Base-by-base conservation (phyloP, 352 stramenopile genomes). In the Pythium volutum region DNA sequence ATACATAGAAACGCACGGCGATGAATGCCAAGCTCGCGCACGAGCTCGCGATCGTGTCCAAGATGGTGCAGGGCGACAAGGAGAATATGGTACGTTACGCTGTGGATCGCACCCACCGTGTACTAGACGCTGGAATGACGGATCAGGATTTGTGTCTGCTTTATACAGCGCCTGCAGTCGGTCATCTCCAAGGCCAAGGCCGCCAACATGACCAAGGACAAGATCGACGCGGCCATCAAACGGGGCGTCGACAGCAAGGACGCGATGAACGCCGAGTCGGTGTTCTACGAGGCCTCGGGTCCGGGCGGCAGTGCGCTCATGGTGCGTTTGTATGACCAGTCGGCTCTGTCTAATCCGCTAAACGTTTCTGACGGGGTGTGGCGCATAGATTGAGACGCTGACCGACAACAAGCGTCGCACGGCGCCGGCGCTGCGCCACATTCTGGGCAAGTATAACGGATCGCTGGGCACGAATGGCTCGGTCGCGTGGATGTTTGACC, bases 401-500 rank as follows among this genome's bases (percentile, higher is more conserved):
- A 93, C 84, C 16, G 81, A 93, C 70, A 93, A 93, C 66, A 89
- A 89, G 51, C 80, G 79, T 29, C 77, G 84, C 39, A 91, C 84
- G n/a, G 84, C 84, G 33, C 84, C 84, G 20, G 81, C 82, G n/a
- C 64, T 93, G 46, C 84, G 81, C 33, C 78, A 91, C 61, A 84
- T 91, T 41, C 49, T 91, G 52, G 75, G 78, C 74, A 91, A 93
- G 56, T 69, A 84, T 65, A 73, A 71, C 39, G 81, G 84, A 43
- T 69, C 73, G 45, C 60, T 93, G 23, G 84, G 81, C 27, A 89
- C 79, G n/a, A 93, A 72, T 52, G 81, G 84, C 38, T 91, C 84
- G 9, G 84, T 93, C 14, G 77, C 82, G 8, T 93, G 84, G 84
- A 91, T 91, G 81, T 93, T 91, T 53, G 80, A 91, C 58, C 80